These are phyloP conservation scores for Prillingera fragicola DNA, from an alignment of 1,284 basidiomycete species.

Conservation along the genomic window DNA sequence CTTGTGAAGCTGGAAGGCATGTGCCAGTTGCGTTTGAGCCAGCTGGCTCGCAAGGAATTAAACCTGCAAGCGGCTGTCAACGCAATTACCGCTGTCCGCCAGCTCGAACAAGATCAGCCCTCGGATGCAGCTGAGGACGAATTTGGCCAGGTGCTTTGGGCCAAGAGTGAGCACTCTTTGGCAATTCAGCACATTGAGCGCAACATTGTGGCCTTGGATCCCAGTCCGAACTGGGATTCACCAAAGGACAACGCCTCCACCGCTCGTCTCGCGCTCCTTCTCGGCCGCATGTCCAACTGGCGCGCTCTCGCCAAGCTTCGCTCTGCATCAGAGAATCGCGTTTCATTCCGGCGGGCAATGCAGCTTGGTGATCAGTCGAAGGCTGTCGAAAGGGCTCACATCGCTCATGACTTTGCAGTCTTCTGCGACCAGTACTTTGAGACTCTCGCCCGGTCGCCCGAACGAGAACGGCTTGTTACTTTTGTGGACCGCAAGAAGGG, in stretches of 20 bases:
- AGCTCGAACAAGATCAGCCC: constrained; percentile 52
- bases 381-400: constrained; percentile 53
- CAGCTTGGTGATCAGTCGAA: constrained; percentile 9
- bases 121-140: constrained; percentile 56
- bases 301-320: constrained; percentile 76
- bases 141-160: constrained; percentile 85
- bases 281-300: constrained; percentile 69
- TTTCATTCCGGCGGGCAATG: constrained; percentile 56
- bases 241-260: too few relatives aligned
- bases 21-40: constrained; percentile 67
- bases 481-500: constrained; percentile 64
- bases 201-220: neutral
- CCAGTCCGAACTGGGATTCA: too few relatives aligned
- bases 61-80: constrained; percentile 80
- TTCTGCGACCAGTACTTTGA: constrained; percentile 86
- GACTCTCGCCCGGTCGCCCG: constrained; percentile 62
- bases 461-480: constrained; percentile 63
- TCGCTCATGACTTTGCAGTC: constrained; percentile 75
- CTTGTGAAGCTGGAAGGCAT: constrained; percentile 62
- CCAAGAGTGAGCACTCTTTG: constrained; percentile 72
- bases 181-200: constrained; percentile 68
- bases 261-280: constrained; percentile 7
- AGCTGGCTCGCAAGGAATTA: constrained; percentile 64
- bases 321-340: constrained; percentile 68
- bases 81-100: constrained; percentile 68